Evolutionary conservation across 2,329 filamentous ascomycete genomes (phyloP), one percentile per base, ranked within the genome.

Genomic region (Ophiostoma fasciatum): DNA sequence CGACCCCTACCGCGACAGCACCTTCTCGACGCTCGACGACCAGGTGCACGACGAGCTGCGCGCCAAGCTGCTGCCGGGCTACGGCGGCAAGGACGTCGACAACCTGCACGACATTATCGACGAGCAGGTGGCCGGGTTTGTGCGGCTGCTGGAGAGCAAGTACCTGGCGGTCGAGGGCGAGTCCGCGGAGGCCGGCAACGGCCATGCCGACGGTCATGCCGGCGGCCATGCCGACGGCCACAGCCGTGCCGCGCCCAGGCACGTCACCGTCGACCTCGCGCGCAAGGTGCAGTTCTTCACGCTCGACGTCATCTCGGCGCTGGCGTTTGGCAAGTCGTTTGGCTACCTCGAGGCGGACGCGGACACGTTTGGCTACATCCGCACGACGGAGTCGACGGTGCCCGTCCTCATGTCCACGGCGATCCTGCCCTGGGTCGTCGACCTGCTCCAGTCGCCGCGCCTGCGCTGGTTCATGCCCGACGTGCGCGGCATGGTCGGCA

Each of bases 201-300:
- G 20, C 62, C 63, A 36, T 49, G 58, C 6, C 14, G 62, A 66
- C 42, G 51, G 57, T 1, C 59, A 58, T n/a, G 59, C 58, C 39
- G 56, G 52, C 19, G 43, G 20, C 62, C 63, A 36, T 49, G 58
- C 6, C 14, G 62, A 66, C 42, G 51, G 57, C 1, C 59, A 58
- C 39, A 56, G 52, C 21, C 44, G 25, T 62, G 64, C 36, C 49
- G 28, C 21, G 14, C 21, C 18, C 26, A 18, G 13, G 3, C 21
- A 38, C 36, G 55, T 68, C 45, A 20, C 31, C 15, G 39, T 41
- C 13, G 39, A 74, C 43, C 46, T 73, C 28, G 63, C 61, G 5
- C 53, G 54, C 20, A 64, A 66, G 36, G 57, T 63, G 3, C 63
- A 68, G 37, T 71, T 60, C 51, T 62, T 71, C 34, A 68, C 67